These are phyloP conservation scores for Adenanthera pavonina DNA, from an alignment of 306 rosid genomes.

Conservation along the genomic window DNA sequence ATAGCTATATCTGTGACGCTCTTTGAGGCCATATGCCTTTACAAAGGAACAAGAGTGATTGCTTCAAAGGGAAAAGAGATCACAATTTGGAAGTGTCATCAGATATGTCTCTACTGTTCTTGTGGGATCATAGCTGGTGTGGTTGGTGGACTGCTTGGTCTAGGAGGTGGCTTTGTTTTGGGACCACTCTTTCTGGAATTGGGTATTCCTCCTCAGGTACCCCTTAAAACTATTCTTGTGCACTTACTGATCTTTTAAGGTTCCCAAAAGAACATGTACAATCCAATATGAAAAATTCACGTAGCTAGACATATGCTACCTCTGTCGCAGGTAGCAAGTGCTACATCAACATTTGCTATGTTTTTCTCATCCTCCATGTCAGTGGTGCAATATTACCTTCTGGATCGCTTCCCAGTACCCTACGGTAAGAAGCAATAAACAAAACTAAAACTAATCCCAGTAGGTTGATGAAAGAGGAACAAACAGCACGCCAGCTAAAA, in stretches of 20 bases:
- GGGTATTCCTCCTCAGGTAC: constrained; percentile 88
- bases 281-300: neutral
- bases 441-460: neutral
- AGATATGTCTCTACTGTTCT: constrained; percentile 59
- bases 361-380: constrained; percentile 82
- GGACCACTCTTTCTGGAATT: constrained; percentile 86
- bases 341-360: constrained; percentile 82
- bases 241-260: constrained; percentile 4
- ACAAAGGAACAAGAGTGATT: constrained; percentile 73
- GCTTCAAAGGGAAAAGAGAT: constrained; percentile 82
- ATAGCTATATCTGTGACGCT: constrained; percentile 71
- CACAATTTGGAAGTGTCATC: constrained; percentile 74
- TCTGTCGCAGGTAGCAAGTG: constrained; percentile 72
- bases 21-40: constrained; percentile 68
- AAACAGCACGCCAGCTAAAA: too few species aligned
- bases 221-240: neutral
- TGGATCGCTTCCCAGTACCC: constrained; percentile 79
- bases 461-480: neutral
- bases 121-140: constrained; percentile 79
- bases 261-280: neutral
- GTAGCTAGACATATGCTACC: neutral
- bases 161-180: constrained; percentile 83
- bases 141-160: constrained; percentile 82
- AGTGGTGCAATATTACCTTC: constrained; percentile 71
- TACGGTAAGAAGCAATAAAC: constrained; percentile 51